Conservation (phyloP, 2,329 filamentous ascomycete species). For the Truncatella angustata region DNA sequence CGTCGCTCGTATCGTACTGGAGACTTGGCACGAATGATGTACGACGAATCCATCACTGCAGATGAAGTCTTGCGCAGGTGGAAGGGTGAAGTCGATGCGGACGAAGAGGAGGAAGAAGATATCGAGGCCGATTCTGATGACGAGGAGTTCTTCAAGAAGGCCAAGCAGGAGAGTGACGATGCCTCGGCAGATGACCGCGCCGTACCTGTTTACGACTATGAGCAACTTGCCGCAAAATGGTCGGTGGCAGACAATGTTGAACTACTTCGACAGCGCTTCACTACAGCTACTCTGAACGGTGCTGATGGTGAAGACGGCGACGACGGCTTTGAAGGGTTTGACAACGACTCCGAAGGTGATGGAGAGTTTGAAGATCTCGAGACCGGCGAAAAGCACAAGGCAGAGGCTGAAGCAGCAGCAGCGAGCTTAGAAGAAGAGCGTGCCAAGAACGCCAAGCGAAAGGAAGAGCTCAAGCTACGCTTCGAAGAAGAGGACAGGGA, state of each 20-base stretch:
- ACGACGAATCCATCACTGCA: conserved; percentile 76
- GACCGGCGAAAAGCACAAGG: conserved; percentile 60
- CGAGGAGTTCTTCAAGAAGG: conserved; percentile 65
- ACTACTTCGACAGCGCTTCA: conserved; percentile 71
- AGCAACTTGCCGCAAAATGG: conserved; percentile 82
- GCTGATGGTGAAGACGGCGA: conserved; percentile 54
- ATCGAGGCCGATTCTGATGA: conserved; percentile 56
- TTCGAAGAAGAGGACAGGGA: conserved; percentile 99
- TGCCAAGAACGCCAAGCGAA: conserved; percentile 83
- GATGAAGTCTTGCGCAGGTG: conserved; percentile 75
- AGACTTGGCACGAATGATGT: conserved; percentile 85
- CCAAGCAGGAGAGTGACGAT: conserved; percentile 64
- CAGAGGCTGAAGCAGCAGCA: conserved; percentile 38
- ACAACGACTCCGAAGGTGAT: conserved; percentile 48
- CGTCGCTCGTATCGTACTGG: conserved; percentile 72
- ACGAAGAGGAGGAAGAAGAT: conserved; percentile 56
- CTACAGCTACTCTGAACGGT: conserved; percentile 62
- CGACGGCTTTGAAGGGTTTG: conserved; percentile 46
- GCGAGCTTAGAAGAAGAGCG: conserved; percentile 78
- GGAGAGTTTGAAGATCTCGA: conserved; percentile 80
- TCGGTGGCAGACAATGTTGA: conserved; percentile 75
- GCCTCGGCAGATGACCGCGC: conserved; percentile 72
- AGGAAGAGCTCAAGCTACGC: conserved; percentile 89
- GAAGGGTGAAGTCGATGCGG: conserved; percentile 63
- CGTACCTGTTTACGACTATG: conserved; percentile 78